Evolutionary conservation across 208 protist genomes (phyloP).

Genomic region (Wallacemonas sp.): DNA sequence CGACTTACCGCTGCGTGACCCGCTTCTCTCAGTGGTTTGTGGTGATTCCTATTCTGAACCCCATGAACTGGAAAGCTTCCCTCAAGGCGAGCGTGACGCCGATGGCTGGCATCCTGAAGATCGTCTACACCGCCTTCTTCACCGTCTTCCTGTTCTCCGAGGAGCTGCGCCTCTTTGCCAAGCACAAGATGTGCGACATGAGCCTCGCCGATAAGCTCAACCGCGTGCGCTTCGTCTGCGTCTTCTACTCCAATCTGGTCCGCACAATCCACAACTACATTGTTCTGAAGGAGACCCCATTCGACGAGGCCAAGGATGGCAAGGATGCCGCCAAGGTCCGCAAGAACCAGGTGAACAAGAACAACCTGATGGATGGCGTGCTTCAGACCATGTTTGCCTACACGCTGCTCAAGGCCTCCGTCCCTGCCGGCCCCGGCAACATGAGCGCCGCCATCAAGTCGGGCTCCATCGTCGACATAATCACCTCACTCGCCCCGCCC

Average conservation of each 20-base stretch:
- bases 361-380: constrained; percentile 58
- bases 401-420: constrained; percentile 59
- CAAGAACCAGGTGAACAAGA: constrained; percentile 58
- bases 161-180: constrained; percentile 68
- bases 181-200: constrained; percentile 40
- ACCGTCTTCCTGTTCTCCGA: constrained; percentile 76
- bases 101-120: constrained; percentile 49
- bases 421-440: constrained; percentile 45
- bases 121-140: constrained; percentile 64
- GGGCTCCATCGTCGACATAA: constrained; percentile 43
- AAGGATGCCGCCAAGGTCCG: constrained; percentile 44
- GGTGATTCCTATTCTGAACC: constrained; percentile 54
- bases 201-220: constrained; percentile 43
- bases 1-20: constrained; percentile 72
- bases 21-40: constrained; percentile 75
- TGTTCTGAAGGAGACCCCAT: constrained; percentile 42
- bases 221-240: constrained; percentile 71
- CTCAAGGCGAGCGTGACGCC: constrained; percentile 41
- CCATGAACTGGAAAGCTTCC: constrained; percentile 34
- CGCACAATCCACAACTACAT: constrained; percentile 68
- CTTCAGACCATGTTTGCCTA: constrained; percentile 76
- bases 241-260: constrained; percentile 87
- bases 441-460: constrained; percentile 42
- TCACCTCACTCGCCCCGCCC: constrained; percentile 62
- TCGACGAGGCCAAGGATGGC: constrained; percentile 38